These are phyloP conservation scores for Amoebophrya sp. DNA, from an alignment of 169 alveolate species.

Conservation along the genomic window DNA sequence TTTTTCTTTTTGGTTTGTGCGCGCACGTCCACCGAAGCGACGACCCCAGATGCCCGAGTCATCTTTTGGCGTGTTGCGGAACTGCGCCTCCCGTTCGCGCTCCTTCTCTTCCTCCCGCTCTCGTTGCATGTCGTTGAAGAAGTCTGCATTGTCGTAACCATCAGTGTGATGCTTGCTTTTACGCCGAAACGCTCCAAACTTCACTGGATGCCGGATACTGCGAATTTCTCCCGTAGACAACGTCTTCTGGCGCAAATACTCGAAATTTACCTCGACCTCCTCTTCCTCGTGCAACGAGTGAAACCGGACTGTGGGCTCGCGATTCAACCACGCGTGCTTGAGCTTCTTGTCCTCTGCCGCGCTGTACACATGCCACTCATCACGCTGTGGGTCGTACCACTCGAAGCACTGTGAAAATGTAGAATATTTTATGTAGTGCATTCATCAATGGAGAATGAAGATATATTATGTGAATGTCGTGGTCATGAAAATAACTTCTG, in stretches of 20 bases:
- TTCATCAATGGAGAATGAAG: no score
- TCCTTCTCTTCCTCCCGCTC: not conserved
- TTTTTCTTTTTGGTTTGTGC: not conserved
- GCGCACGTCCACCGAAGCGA: not conserved
- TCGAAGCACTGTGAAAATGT: conserved; percentile 22
- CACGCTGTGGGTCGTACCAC: not conserved
- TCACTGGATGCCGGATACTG: not conserved
- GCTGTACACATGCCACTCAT: not conserved
- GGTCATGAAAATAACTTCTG: no score
- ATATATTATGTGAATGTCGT: no score
- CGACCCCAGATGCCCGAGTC: not conserved
- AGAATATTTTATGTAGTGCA: no score
- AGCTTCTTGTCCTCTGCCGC: not conserved
- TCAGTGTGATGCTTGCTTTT: not conserved
- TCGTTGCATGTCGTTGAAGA: not conserved
- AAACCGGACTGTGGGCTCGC: not conserved
- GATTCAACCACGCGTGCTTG: conserved; percentile 10
- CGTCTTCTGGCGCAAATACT: not conserved
- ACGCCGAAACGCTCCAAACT: conserved; percentile 12
- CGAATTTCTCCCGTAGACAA: not conserved
- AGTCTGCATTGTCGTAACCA: not conserved
- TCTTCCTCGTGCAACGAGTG: not conserved
- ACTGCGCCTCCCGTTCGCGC: not conserved
- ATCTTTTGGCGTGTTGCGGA: not conserved
- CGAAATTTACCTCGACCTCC: not conserved